Base-by-base conservation (phyloP, 805 yeast species). In the Hanseniaspora meyeri region DNA sequence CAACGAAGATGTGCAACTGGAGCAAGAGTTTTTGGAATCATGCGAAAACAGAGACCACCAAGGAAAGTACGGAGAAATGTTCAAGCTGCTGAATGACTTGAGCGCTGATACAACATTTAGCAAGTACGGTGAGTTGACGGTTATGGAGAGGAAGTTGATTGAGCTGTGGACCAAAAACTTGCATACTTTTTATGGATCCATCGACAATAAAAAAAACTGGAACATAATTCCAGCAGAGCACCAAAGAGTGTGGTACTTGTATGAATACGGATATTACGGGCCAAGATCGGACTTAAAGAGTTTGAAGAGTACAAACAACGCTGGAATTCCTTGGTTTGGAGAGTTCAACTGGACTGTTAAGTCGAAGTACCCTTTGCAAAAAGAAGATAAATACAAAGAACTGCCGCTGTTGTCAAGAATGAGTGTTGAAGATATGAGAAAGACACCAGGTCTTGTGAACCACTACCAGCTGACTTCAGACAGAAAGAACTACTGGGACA, bases 181-280 rank as follows among this genome's bases (percentile, higher is more conserved):
- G 12, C 51, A 31, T 12, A n/a, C 51, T 2, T 53, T 65, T 24
- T 55, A 66, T 66, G 61, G 67, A 68, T 60, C 68, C 64, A 19
- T 24, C 7, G 31, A 46, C 5, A n/a, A 64, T 58, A 34, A 77
- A 60, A 73, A 73, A 53, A 73, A 76, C 55, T 85, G 95, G 95
- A 65, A 66, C 2, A 67, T 71, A 43, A 60, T 83, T 47, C 72
- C 78, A 4, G 59, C 59, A 12, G 74, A 77, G 51, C 76, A 76
- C 53, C 83, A 83, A 63, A 71, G 76, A 59, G 70, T 83, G 60
- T 75, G 79, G 10, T 83, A 80, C 65, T 82, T 75, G 69, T 74
- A 82, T 34, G 75, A 82, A 0, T 85, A 81, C 66, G 90, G 90
- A 1, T 73, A 82, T 49, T 79, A 85, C 75, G 93, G 89, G 0